Conservation (phyloP, 116 monocot species). For the Trichopus zeylanicus region DNA sequence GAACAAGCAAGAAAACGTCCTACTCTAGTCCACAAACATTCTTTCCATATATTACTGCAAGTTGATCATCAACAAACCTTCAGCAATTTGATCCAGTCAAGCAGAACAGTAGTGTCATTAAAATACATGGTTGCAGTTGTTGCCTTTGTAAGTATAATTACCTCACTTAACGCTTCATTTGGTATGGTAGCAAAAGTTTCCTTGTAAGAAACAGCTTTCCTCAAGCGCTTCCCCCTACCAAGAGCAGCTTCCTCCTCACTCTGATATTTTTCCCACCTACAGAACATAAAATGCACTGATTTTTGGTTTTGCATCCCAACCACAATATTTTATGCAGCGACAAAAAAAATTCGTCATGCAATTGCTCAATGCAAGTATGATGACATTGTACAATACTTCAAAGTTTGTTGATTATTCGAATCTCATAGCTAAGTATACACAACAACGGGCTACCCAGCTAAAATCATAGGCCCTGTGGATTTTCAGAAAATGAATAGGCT, state of each 20-base stretch:
- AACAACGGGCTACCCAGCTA: too few species aligned
- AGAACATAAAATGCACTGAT: background rate
- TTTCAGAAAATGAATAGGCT: too few species aligned
- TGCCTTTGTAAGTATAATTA: conserved; percentile 15
- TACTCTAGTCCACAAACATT: too few species aligned
- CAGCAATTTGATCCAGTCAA: background rate
- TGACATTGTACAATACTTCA: background rate
- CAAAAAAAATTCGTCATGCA: background rate
- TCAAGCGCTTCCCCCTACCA: conserved; percentile 91
- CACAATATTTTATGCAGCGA: background rate
- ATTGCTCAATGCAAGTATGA: background rate
- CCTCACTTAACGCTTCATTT: conserved; percentile 81
- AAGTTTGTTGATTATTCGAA: too few species aligned
- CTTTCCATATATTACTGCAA: too few species aligned
- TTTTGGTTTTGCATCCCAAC: background rate
- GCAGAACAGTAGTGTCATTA: background rate
- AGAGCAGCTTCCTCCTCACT: conserved; percentile 89
- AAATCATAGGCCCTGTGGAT: too few species aligned
- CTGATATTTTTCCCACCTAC: conserved; percentile 93
- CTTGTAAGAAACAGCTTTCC: conserved; percentile 92
- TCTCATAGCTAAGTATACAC: too few species aligned
- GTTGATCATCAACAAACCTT: background rate
- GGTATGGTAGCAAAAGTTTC: conserved; percentile 70
- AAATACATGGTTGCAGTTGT: background rate
- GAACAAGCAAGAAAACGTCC: too few species aligned